Percentiles rank a stretch among this genome's conserved stretches.
phyloP scores from a whole-genome alignment of 352 stramenopile species.

The Phytophthora crassamura region DNA sequence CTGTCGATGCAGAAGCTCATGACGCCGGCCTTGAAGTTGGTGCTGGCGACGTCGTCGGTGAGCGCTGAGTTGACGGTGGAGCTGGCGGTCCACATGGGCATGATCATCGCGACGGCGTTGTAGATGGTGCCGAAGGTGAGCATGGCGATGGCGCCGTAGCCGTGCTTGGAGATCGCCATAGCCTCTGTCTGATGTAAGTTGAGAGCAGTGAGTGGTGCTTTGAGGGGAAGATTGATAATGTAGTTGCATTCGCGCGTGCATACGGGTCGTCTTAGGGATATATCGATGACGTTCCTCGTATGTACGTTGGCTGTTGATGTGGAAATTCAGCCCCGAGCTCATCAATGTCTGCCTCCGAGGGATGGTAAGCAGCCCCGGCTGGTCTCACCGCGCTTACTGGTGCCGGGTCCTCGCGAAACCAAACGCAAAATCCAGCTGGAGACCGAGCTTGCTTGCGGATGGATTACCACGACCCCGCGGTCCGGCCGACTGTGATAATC shows the following conservation, averaged over 20 bases:
- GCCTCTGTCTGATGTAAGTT: too few relatives aligned
- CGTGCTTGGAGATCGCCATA: slow-evolving; percentile 24
- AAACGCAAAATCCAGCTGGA: not conserved
- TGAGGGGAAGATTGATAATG: too few relatives aligned
- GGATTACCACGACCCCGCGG: not conserved
- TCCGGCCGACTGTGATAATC: not conserved
- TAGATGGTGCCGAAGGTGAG: slow-evolving; percentile 23
- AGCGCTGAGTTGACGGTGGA: slow-evolving; percentile 26
- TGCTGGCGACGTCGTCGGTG: slow-evolving; percentile 15
- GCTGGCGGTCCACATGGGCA: slow-evolving; percentile 25
- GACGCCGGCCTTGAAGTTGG: slow-evolving; percentile 31
- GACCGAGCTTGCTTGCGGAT: not conserved
- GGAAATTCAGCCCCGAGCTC: slow-evolving; percentile 1
- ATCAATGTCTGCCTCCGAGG: too few relatives aligned
- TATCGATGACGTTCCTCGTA: too few relatives aligned
- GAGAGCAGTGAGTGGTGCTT: too few relatives aligned
- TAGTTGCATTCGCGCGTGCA: too few relatives aligned
- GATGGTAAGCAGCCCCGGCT: not conserved
- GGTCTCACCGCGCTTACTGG: not conserved
- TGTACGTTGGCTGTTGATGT: too few relatives aligned
- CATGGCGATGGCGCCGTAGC: slow-evolving; percentile 29
- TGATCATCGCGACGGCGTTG: slow-evolving; percentile 22
- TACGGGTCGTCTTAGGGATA: too few relatives aligned
- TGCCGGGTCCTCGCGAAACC: not conserved
- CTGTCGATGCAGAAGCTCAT: slow-evolving; percentile 55